Conservation (phyloP, 495 filamentous ascomycete species). For the Aspergillus taichungensis region DNA sequence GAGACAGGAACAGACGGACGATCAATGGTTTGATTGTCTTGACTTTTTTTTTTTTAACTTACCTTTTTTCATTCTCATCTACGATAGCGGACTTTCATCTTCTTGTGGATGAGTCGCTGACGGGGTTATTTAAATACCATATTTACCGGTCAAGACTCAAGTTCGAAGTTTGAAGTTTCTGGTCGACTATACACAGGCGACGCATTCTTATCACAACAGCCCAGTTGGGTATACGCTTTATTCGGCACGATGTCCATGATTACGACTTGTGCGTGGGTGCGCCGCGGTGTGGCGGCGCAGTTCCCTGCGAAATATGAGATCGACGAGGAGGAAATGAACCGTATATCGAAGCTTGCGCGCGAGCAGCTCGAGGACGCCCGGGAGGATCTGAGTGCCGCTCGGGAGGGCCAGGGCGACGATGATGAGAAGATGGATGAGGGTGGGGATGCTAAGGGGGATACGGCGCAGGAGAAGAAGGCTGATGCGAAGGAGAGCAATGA, state of each 20-base stretch:
- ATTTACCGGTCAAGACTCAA: neutral
- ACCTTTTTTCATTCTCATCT: neutral
- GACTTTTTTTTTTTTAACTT: slow-evolving; percentile 1
- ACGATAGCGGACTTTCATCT: neutral
- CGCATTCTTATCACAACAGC: no score
- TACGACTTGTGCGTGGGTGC: slow-evolving; percentile 88
- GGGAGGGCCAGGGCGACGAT: slow-evolving; percentile 27
- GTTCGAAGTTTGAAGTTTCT: neutral
- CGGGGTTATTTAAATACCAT: neutral
- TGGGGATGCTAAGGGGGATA: slow-evolving; percentile 15
- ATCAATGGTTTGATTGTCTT: slow-evolving; percentile 5
- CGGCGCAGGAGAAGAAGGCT: slow-evolving; percentile 25
- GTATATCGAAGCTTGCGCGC: slow-evolving; percentile 83
- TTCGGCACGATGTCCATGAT: slow-evolving; percentile 69
- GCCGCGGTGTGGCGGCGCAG: slow-evolving; percentile 82
- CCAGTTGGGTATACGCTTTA: neutral
- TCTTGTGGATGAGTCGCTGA: neutral
- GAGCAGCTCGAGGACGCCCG: slow-evolving; percentile 88
- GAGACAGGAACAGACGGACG: slow-evolving; percentile 5
- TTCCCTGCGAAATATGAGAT: slow-evolving; percentile 87
- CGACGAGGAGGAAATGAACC: slow-evolving; percentile 83
- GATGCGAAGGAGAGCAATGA: slow-evolving; percentile 12
- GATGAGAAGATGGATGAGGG: slow-evolving; percentile 24
- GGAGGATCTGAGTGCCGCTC: slow-evolving; percentile 70
- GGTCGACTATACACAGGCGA: neutral